Evolutionary conservation across 345 rosid species (phyloP).

Genomic region (Euphorbia lathyris): DNA sequence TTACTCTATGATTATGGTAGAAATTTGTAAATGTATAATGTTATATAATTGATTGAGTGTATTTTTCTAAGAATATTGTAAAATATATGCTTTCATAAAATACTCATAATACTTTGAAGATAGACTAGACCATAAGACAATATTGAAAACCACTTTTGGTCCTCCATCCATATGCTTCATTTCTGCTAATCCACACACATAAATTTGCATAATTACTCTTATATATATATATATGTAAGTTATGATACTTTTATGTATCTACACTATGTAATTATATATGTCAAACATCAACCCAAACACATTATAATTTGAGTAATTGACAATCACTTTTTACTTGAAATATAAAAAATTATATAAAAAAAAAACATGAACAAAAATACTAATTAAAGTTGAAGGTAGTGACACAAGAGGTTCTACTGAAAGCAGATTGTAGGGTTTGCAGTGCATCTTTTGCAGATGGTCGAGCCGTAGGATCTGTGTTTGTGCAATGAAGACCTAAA

Average conservation of each 20-base stretch:
- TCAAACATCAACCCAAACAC: slow-evolving; percentile 20
- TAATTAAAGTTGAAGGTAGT: slow-evolving; percentile 30
- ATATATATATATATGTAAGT: not conserved
- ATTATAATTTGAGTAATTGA: not conserved
- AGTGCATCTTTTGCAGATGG: slow-evolving; percentile 49
- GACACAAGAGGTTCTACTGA: slow-evolving; percentile 38
- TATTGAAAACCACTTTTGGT: not conserved
- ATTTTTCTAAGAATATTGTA: no score
- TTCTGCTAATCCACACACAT: no score
- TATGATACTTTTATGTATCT: slow-evolving; percentile 1
- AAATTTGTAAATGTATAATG: no score
- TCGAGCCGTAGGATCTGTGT: slow-evolving; percentile 56
- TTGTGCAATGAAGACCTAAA: slow-evolving; percentile 72
- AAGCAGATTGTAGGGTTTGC: slow-evolving; percentile 46
- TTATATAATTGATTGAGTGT: no score
- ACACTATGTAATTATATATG: not conserved
- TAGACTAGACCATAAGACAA: not conserved
- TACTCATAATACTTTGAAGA: no score
- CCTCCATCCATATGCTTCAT: no score
- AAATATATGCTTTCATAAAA: no score
- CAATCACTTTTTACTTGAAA: slow-evolving; percentile 11
- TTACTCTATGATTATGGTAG: no score
- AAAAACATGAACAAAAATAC: slow-evolving; percentile 1
- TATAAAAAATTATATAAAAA: not conserved
- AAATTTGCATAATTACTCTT: not conserved